These are phyloP conservation scores for Emergomyces orientalis DNA, from an alignment of 2,329 filamentous ascomycete genomes.

Conservation along the genomic window DNA sequence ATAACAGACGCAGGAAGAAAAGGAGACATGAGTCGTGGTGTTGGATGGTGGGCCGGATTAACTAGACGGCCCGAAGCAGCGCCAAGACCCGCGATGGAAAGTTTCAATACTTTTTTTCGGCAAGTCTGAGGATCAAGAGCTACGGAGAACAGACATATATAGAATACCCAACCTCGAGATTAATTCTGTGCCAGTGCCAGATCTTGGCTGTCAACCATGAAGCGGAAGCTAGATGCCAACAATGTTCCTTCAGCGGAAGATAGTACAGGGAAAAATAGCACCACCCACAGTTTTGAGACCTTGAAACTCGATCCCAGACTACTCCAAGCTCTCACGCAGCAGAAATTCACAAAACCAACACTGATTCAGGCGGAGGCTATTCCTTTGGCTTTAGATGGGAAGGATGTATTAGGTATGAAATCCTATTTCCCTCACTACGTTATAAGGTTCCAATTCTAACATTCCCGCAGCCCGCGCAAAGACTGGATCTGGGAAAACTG, in stretches of 20 bases:
- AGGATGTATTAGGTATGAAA: constrained; percentile 62
- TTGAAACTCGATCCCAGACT: constrained; percentile 77
- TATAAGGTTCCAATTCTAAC: not conserved
- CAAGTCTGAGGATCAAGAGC: not conserved
- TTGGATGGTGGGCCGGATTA: constrained; percentile 6
- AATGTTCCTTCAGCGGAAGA: constrained; percentile 36
- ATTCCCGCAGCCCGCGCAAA: constrained; percentile 62
- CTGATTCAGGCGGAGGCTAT: constrained; percentile 80
- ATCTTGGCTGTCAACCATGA: constrained; percentile 30
- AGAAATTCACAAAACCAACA: constrained; percentile 80
- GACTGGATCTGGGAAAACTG: constrained; percentile 94
- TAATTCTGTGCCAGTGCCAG: not conserved
- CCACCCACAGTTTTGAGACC: constrained; percentile 51
- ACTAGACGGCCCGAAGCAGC: constrained; percentile 1
- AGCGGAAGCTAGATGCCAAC: constrained; percentile 42
- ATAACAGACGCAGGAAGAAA: too few relatives aligned
- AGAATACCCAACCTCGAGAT: not conserved
- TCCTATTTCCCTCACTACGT: not conserved
- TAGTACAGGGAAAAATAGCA: constrained; percentile 18
- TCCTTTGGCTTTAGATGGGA: constrained; percentile 74
- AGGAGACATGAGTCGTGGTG: too few relatives aligned
- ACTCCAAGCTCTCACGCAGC: constrained; percentile 73
- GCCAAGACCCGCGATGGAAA: constrained; percentile 7
- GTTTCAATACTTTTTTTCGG: constrained; percentile 2
- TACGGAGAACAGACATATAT: not conserved